These are phyloP conservation scores for Penicillium sclerotigenum DNA, from an alignment of 2,329 filamentous ascomycete genomes.

Conservation along the genomic window DNA sequence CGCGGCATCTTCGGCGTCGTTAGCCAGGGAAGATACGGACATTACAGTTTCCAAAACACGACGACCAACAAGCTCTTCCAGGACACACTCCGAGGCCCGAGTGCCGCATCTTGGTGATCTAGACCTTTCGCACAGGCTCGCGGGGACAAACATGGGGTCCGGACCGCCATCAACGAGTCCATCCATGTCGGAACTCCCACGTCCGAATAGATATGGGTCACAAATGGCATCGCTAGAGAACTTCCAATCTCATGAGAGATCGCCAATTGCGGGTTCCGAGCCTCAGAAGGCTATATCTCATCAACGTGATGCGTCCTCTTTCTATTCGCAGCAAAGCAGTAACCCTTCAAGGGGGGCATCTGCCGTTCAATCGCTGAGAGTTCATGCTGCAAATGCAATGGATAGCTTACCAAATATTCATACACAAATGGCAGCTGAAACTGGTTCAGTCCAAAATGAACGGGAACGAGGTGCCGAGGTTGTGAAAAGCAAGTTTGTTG, in stretches of 20 bases:
- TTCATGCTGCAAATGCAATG: slow-evolving; percentile 1
- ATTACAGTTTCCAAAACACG: slow-evolving; percentile 27
- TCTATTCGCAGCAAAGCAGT: slow-evolving; percentile 27
- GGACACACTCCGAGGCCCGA: slow-evolving; percentile 16
- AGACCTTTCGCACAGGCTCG: slow-evolving; percentile 29
- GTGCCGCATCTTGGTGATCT: slow-evolving; percentile 30
- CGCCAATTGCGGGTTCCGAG: background rate
- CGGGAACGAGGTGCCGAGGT: background rate
- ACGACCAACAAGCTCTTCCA: slow-evolving; percentile 10
- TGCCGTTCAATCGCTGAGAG: slow-evolving; percentile 1
- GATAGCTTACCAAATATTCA: slow-evolving; percentile 2
- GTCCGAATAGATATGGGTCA: slow-evolving; percentile 9
- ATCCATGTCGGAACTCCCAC: slow-evolving; percentile 22
- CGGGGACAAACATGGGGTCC: slow-evolving; percentile 24
- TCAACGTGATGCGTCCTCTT: slow-evolving; percentile 23
- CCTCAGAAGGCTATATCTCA: background rate
- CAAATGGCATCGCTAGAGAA: slow-evolving; percentile 17
- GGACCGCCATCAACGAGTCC: slow-evolving; percentile 18
- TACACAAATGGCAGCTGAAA: slow-evolving; percentile 1
- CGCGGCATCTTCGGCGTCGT: slow-evolving; percentile 16
- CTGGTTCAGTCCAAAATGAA: background rate
- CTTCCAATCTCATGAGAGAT: slow-evolving; percentile 1
- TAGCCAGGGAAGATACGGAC: slow-evolving; percentile 12
- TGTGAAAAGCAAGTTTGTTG: slow-evolving; percentile 33
- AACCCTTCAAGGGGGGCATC: slow-evolving; percentile 10